phyloP scores from a whole-genome alignment of 2,329 filamentous ascomycete species.

The Cladosporium halotolerans region DNA sequence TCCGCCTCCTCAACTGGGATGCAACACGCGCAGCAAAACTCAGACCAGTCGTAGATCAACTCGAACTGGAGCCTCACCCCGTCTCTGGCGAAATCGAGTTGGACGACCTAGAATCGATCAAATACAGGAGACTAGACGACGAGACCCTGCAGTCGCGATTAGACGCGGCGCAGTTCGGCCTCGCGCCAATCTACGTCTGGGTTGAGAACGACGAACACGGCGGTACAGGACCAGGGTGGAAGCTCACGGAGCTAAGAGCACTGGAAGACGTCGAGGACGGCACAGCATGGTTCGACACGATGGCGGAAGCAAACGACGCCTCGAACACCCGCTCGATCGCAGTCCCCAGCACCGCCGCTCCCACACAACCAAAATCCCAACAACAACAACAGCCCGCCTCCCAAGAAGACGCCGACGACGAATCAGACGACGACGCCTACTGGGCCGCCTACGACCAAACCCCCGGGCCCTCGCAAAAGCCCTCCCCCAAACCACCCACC shows the following conservation, averaged over 20 bases:
- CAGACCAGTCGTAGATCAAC: conserved; percentile 54
- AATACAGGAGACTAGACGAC: conserved; percentile 63
- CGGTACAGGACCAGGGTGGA: conserved; percentile 56
- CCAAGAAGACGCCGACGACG: conserved; percentile 39
- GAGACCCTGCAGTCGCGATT: conserved; percentile 69
- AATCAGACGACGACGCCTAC: conserved; percentile 70
- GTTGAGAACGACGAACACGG: conserved; percentile 60
- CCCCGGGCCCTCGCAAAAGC: conserved; percentile 56
- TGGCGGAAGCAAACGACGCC: conserved; percentile 55
- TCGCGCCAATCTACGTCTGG: conserved; percentile 64
- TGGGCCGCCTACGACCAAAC: conserved; percentile 74
- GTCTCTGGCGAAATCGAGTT: conserved; percentile 74
- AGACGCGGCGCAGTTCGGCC: conserved; percentile 53
- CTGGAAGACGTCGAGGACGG: conserved; percentile 51
- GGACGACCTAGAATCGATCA: conserved; percentile 56
- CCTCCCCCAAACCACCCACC: conserved; percentile 53
- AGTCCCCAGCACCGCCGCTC: conserved; percentile 15
- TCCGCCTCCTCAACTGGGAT: conserved; percentile 67
- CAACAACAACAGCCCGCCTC: conserved; percentile 9
- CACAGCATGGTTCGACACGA: conserved; percentile 50
- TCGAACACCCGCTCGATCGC: conserved; percentile 10
- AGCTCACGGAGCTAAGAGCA: conserved; percentile 63
- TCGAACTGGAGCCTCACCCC: conserved; percentile 70
- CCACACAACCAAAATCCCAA: conserved; percentile 12
- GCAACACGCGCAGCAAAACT: conserved; percentile 51